A percentile compares a stretch with the other conserved stretches of the same genome.
Evolutionary conservation across 768 basidiomycete genomes (phyloP).

Genomic region (Trichaptum fuscoviolaceum): DNA sequence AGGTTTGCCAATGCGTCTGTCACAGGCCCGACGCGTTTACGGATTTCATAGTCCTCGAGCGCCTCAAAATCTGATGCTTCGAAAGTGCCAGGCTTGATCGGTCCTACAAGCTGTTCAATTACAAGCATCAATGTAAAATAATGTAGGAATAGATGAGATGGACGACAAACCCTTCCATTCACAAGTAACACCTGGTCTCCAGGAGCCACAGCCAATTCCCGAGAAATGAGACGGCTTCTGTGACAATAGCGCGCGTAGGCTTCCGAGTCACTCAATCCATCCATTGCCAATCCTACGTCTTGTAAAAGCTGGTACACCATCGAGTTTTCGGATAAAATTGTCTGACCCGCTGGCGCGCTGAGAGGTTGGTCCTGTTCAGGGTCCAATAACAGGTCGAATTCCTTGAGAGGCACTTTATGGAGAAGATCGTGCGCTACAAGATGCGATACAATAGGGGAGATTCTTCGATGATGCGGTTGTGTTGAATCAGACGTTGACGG

Average conservation of each 20-base stretch:
- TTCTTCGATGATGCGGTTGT: slow-evolving; percentile 17
- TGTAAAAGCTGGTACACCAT: not conserved
- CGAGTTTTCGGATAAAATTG: not conserved
- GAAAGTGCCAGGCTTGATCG: slow-evolving; percentile 58
- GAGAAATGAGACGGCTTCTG: slow-evolving; percentile 41
- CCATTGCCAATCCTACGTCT: slow-evolving; percentile 23
- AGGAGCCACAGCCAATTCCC: slow-evolving; percentile 52
- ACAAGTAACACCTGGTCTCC: slow-evolving; percentile 63
- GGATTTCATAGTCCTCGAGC: slow-evolving; percentile 69
- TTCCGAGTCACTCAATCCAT: slow-evolving; percentile 28
- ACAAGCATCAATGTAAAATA: slow-evolving; percentile 9
- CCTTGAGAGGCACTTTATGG: slow-evolving; percentile 26
- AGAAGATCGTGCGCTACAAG: slow-evolving; percentile 40
- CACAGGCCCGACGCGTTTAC: slow-evolving; percentile 65
- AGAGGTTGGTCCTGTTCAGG: slow-evolving; percentile 7
- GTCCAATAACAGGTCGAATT: not conserved
- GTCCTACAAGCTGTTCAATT: slow-evolving; percentile 64
- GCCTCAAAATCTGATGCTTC: slow-evolving; percentile 63
- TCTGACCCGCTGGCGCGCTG: not conserved
- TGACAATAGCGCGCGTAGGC: slow-evolving; percentile 40
- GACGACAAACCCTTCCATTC: slow-evolving; percentile 73
- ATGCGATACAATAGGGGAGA: slow-evolving; percentile 45
- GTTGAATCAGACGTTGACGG: slow-evolving; percentile 31
- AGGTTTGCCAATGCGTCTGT: slow-evolving; percentile 57
- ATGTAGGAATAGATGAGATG: slow-evolving; percentile 1